Base-by-base conservation (phyloP, 257 asterid species). In the Rhazya stricta region DNA sequence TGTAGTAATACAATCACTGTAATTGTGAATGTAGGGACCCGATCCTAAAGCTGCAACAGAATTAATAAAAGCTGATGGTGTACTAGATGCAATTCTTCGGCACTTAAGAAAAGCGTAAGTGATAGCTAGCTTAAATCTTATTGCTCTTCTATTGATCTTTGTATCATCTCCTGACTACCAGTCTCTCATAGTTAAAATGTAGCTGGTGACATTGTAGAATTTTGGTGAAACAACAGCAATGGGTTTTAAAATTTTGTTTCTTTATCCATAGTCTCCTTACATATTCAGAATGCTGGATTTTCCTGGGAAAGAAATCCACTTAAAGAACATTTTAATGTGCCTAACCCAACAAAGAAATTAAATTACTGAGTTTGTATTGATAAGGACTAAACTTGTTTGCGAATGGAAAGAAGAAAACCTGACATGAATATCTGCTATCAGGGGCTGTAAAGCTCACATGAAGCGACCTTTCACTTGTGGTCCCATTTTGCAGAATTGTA, bases 41-140 rank as follows among this genome's bases (percentile, higher is more conserved):
- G 87, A 88, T 65, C 75, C 91, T 50, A 86, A 71, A 87, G 97
- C 97, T 84, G 96, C 97, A 29, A 84, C 94, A 1, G 97, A 95
- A 73, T 78, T 93, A 60, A 91, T 95, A 67, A 89, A 86, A 80
- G 82, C 84, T 72, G 96, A 89, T 71, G 98, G 98, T 30, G 86
- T 95, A 57, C 86, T 85, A 72, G 93, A 91, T 80, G 92, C 91
- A 67, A 88, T 91, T 87, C 90, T 88, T 74, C 88, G 86, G 77
- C 96, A 91, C 85, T 83, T 95, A 84, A 88, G 80, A 85, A 91
- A 80, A 82, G 96, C 90, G 99, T 95, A 84, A 84, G 97, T 80
- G 42, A 19, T 56, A 4, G 56, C 58, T 69, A 57, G 30, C 27
- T 34, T 60, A 11, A 50, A 29, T 48, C 5, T 43, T 43, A 27